These are phyloP conservation scores for Leishmania gerbilli DNA, from an alignment of 208 protist species.

Conservation along the genomic window DNA sequence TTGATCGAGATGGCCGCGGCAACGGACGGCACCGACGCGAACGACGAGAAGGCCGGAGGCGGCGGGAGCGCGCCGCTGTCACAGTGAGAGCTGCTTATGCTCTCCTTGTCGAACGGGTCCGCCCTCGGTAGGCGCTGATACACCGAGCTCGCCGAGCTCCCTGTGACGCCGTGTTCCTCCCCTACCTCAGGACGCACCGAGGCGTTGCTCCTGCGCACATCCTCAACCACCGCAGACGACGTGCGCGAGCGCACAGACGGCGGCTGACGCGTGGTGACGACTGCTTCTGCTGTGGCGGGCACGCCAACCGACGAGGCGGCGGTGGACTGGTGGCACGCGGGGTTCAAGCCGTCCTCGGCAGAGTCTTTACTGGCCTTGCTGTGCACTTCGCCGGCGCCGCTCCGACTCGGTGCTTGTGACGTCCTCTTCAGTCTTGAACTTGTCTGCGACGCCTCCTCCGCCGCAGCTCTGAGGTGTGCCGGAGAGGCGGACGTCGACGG, in stretches of 20 bases:
- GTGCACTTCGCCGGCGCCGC: not conserved
- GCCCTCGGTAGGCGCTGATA: not conserved
- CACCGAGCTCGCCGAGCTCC: not conserved
- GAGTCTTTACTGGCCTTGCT: not conserved
- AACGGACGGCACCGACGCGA: not conserved
- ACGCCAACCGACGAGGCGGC: not conserved
- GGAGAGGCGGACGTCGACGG: not conserved
- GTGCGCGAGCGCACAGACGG: not conserved
- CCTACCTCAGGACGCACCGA: not conserved
- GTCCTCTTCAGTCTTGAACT: not conserved
- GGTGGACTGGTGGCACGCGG: not conserved
- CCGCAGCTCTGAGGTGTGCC: not conserved
- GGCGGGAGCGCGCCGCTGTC: not conserved
- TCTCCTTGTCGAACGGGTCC: not conserved
- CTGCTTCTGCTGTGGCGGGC: not conserved
- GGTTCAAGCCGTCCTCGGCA: not conserved
- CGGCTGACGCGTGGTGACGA: not conserved
- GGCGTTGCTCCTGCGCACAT: not conserved
- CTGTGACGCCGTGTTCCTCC: too few species aligned
- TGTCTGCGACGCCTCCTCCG: not conserved
- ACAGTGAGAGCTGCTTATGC: not conserved
- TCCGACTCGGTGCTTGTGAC: too few species aligned
- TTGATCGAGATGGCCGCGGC: not conserved
- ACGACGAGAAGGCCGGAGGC: not conserved
- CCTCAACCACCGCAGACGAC: not conserved